Base-by-base conservation (phyloP, 352 stramenopile genomes). In the Saprolegnia diclina region DNA sequence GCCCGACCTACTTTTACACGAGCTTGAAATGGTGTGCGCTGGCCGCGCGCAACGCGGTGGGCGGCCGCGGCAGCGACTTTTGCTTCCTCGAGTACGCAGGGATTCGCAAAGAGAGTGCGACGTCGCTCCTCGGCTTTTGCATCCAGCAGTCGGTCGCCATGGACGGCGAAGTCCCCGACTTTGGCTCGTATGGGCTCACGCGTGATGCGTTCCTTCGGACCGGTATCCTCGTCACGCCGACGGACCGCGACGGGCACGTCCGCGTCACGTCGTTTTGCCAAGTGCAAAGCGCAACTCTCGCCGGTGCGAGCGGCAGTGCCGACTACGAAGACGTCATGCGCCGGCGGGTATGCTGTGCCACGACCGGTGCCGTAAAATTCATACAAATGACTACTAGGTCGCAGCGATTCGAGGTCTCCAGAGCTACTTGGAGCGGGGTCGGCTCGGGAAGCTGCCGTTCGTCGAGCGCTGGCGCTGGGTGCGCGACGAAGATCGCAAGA, bases 401-500 rank as follows among this genome's bases (percentile, higher is more conserved):
- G n/a, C 38, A 4, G 63, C 45, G 18, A 29, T 69, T 9, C 63
- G 53, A 29, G 38, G 52, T 21, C 54, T 69, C 4, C 29, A 35
- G 18, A 38, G 40, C 19, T 69, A 61, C 63, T n/a, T 92, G 19
- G 79, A 87, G n/a, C 73, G 84, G 9, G 80, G 88, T 64, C 73
- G 84, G 29, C 78, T 92, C 42, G 88, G 84, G 59, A 77, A 78
- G 21, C 79, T 90, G 71, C 73, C 77, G 21, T 90, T 92, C 45
- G 72, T 92, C 35, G 84, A 90, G 73, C 80, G 89, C 64, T 92
- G 80, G 81, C 81, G 89, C 52, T 92, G 84, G 84, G 77, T 92
- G 40, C 79, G 81, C 14, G 89, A 92, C 48, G 71, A 78, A 5
- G 82, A 90, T 61, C 76, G 84, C 14, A 88, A 89, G 62, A 83